phyloP scores from a whole-genome alignment of 2,329 filamentous ascomycete genomes.

The Colletotrichum graminicola region DNA sequence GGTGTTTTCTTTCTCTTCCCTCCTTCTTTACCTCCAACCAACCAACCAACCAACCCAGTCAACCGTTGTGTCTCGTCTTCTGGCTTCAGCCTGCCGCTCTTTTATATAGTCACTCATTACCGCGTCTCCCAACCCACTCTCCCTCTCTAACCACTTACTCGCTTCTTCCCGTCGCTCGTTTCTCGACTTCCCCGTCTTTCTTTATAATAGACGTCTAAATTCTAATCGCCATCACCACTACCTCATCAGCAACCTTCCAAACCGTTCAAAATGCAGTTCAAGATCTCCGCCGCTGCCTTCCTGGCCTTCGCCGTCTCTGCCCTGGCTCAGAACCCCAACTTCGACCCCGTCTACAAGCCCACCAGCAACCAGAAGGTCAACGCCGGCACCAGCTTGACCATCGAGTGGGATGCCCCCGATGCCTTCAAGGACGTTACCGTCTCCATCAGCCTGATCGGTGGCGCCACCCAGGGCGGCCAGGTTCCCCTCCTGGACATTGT shows the following conservation, averaged over 20 bases:
- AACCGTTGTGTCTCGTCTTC: constrained; percentile 35
- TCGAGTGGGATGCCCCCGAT: constrained; percentile 62
- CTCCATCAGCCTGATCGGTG: constrained; percentile 68
- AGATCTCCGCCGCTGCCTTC: constrained; percentile 60
- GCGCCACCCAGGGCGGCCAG: constrained; percentile 58
- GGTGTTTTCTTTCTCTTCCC: constrained; percentile 31
- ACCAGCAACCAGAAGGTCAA: constrained; percentile 56
- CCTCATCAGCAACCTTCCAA: constrained; percentile 34
- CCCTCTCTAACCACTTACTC: constrained; percentile 27
- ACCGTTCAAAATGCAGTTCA: constrained; percentile 66
- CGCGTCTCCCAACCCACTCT: constrained; percentile 29
- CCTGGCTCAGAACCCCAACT: constrained; percentile 67
- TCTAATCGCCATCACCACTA: constrained; percentile 27
- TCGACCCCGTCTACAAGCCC: constrained; percentile 67
- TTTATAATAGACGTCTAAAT: constrained; percentile 29
- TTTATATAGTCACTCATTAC: constrained; percentile 43
- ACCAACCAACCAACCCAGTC: constrained; percentile 33
- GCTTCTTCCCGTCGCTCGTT: constrained; percentile 39
- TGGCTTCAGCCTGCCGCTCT: constrained; percentile 42
- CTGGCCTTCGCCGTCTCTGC: constrained; percentile 65
- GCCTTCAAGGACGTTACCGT: constrained; percentile 59
- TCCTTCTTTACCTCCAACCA: constrained; percentile 34
- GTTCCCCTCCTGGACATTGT: constrained; percentile 58
- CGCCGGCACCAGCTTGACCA: constrained; percentile 62
- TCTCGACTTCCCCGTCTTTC: constrained; percentile 29